Evolutionary conservation across 345 rosid genomes (phyloP).

Genomic region (Hibiscus mutabilis): DNA sequence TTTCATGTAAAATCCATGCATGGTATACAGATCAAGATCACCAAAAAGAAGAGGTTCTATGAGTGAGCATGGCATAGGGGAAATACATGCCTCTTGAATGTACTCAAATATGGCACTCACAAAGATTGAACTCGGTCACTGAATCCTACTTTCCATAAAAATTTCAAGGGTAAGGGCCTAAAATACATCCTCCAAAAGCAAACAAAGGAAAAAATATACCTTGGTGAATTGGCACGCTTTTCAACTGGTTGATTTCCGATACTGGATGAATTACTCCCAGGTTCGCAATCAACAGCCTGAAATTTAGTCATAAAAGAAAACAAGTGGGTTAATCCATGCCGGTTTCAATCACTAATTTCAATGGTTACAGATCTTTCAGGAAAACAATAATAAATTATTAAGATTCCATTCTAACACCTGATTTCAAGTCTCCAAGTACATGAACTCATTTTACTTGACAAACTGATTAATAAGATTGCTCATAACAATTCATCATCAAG

Average conservation of each 20-base stretch:
- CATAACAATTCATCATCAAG: not conserved
- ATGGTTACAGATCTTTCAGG: not conserved
- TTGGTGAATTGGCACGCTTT: constrained; percentile 34
- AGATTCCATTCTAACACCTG: not conserved
- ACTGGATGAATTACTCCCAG: constrained; percentile 20
- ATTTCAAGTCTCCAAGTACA: not conserved
- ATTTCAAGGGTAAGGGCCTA: not conserved
- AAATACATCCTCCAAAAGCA: not conserved
- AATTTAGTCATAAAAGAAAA: constrained; percentile 15
- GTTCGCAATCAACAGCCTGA: constrained; percentile 34
- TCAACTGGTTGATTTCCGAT: constrained; percentile 28
- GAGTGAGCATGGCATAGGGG: not conserved
- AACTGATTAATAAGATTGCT: not conserved
- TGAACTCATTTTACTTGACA: not conserved
- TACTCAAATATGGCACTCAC: not conserved
- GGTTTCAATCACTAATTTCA: not conserved
- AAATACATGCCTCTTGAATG: not conserved
- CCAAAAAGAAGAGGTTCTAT: not conserved
- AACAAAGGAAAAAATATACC: constrained; percentile 19
- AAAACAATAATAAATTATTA: not conserved
- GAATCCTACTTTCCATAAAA: not conserved
- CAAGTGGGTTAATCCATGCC: constrained; percentile 2
- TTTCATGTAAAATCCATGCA: not conserved
- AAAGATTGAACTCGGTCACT: not conserved
- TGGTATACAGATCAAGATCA: not conserved